Evolutionary conservation across 768 basidiomycete genomes (phyloP), one percentile per base, ranked within the genome.

Genomic region (Gelatoporia subvermispora): DNA sequence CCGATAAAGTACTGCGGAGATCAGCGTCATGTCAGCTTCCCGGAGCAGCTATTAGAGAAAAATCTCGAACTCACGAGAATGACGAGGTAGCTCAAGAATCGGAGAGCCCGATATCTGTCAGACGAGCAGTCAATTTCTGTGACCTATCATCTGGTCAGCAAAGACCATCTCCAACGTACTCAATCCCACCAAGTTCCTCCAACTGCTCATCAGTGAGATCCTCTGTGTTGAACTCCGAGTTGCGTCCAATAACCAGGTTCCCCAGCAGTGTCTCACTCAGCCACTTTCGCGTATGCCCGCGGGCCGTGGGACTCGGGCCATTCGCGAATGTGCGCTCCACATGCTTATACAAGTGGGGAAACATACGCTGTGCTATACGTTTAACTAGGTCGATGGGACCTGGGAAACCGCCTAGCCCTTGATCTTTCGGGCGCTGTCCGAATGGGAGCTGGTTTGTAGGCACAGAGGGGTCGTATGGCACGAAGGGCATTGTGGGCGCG

Each of bases 101-200:
- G 69, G 55, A 89, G 63, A 3, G 85, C 83, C 3, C 79, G 66
- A 28, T 60, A 60, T 31, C 58, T 60, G 35, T 13, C 21, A 10
- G 8, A 16, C 10, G 13, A 5, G 31, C 20, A 25, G 15, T 13
- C 15, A 8, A 5, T 23, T n/a, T 16, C 20, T 20, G 9, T 3
- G 25, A 3, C 21, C 13, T 5, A 17, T 21, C 34, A 3, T 1
- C 8, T 22, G 28, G 28, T n/a, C n/a, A n/a, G n/a, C n/a, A n/a
- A n/a, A 13, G 13, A 31, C 28, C 5, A 5, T 9, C 4, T 13
- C 9, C 13, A 3, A 48, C 53, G 62, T 83, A 89, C 66, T 92
- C 89, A 20, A 85, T 78, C 0, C 88, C 88, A 3, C 88, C 87
- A 16, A 92, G 65, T 53, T 82, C 74, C 59, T 88, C 86, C 47